phyloP scores from a whole-genome alignment of 257 asterid species.

The Rubia yunnanensis region DNA sequence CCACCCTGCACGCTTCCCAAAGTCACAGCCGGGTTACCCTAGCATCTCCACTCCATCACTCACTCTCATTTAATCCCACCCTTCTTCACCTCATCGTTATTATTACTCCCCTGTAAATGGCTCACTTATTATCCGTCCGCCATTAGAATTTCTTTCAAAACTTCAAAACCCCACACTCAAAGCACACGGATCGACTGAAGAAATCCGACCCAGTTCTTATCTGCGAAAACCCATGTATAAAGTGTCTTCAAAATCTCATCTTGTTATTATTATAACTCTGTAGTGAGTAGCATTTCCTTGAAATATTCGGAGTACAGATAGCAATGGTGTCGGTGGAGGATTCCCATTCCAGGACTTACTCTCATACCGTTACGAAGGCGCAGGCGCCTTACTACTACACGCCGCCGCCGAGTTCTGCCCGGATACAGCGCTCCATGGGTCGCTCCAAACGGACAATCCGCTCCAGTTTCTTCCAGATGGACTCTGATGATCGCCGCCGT shows the following conservation, averaged over 20 bases:
- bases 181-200: not conserved
- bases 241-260: not conserved
- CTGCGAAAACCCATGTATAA: not conserved
- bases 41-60: not conserved
- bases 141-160: slow-evolving; percentile 5
- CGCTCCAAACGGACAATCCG: slow-evolving; percentile 50
- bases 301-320: not conserved
- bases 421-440: slow-evolving; percentile 28
- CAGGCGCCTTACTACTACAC: slow-evolving; percentile 25
- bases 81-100: not conserved
- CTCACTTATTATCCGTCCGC: not conserved
- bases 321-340: slow-evolving; percentile 32
- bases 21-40: not conserved
- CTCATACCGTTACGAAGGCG: slow-evolving; percentile 10
- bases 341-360: slow-evolving; percentile 15
- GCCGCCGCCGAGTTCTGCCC: slow-evolving; percentile 23
- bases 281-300: not conserved
- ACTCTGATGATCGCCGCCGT: slow-evolving; percentile 13
- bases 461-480: slow-evolving; percentile 45
- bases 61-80: not conserved
- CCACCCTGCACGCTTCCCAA: not conserved
- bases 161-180: slow-evolving; percentile 7
- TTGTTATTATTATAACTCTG: too few relatives aligned
- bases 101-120: not conserved
- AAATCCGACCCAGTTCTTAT: not conserved